Evolutionary conservation across 1,284 basidiomycete genomes (phyloP).

Genomic region (Papiliotrema flavescens): DNA sequence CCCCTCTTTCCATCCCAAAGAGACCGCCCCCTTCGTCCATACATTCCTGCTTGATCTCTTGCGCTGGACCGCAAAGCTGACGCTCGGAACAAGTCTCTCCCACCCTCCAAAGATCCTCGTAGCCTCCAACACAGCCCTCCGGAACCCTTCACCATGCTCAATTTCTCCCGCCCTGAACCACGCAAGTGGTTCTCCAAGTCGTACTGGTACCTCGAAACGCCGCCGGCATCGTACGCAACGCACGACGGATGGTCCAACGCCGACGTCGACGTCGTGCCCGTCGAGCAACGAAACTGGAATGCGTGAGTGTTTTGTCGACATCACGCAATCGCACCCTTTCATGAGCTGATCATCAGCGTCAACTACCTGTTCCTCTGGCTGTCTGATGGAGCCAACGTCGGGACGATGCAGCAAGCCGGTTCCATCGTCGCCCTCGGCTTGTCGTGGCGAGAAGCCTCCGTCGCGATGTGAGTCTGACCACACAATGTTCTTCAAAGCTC

Average conservation of each 20-base stretch:
- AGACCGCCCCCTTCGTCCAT: too few species aligned
- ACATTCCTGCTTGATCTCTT: too few species aligned
- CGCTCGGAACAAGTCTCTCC: neutral
- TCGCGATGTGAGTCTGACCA: conserved; percentile 26
- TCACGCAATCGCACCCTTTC: neutral
- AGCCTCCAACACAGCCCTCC: too few species aligned
- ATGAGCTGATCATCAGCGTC: conserved; percentile 13
- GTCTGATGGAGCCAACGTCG: conserved; percentile 38
- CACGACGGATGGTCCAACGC: conserved; percentile 39
- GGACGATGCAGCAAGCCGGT: conserved; percentile 36
- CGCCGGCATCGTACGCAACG: conserved; percentile 39
- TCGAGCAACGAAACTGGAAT: conserved; percentile 37
- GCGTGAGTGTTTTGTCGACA: conserved; percentile 23
- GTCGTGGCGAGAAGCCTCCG: conserved; percentile 36
- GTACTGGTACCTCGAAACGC: conserved; percentile 39
- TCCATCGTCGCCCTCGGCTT: conserved; percentile 38
- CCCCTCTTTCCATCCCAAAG: too few species aligned
- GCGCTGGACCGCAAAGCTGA: too few species aligned
- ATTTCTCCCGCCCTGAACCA: conserved; percentile 15
- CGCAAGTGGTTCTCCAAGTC: conserved; percentile 29
- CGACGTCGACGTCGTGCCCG: conserved; percentile 40
- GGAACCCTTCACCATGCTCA: neutral
- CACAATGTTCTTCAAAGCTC: neutral
- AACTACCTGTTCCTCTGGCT: conserved; percentile 41
- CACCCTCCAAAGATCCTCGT: too few species aligned